phyloP scores from a whole-genome alignment of 164 flowering plant species.

The Dillenia turbinata region DNA sequence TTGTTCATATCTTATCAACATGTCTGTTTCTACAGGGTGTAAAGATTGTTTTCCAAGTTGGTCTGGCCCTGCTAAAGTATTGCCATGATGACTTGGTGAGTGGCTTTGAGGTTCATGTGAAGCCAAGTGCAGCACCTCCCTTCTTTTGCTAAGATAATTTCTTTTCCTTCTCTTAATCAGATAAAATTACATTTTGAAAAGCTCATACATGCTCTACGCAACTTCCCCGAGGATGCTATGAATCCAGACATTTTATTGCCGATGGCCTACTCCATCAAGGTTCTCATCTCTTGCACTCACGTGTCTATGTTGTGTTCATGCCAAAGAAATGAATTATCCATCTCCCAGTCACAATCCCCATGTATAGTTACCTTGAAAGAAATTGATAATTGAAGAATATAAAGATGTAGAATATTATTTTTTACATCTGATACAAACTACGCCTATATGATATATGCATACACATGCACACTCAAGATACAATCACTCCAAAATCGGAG shows the following conservation, averaged over 20 bases:
- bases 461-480: too few species aligned
- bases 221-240: conserved; percentile 96
- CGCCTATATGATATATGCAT: too few species aligned
- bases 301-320: neutral
- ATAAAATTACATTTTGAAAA: conserved; percentile 86
- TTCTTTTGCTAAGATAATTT: neutral
- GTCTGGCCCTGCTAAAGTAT: conserved; percentile 80
- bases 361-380: neutral
- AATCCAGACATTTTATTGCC: conserved; percentile 87
- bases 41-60: conserved; percentile 87
- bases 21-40: conserved; percentile 61
- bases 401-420: neutral
- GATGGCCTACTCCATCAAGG: conserved; percentile 92
- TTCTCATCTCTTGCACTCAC: conserved; percentile 22
- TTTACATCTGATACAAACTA: too few species aligned
- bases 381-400: neutral
- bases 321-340: too few species aligned
- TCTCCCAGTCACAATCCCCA: neutral
- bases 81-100: conserved; percentile 92
- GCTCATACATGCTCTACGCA: conserved; percentile 79
- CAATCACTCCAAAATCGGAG: neutral
- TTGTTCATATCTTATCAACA: neutral
- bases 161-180: conserved; percentile 31
- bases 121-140: neutral
- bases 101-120: neutral